These are phyloP conservation scores for Mycena haematopus DNA, from an alignment of 768 basidiomycete genomes.

Conservation along the genomic window DNA sequence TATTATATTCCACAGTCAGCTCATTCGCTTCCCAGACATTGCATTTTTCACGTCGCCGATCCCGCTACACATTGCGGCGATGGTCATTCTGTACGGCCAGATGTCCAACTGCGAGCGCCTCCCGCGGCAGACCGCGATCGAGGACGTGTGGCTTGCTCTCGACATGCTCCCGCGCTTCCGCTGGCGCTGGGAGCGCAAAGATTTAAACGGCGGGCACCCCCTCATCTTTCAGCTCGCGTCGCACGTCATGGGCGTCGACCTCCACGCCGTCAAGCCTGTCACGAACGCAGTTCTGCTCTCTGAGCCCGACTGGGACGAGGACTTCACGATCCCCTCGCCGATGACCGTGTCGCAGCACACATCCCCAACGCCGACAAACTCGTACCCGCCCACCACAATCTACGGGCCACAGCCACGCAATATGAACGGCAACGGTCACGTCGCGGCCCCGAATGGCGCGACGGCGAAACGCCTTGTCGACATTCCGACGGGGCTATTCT, in stretches of 20 bases:
- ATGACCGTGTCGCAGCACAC: conserved; percentile 46
- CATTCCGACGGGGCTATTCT: conserved; percentile 73
- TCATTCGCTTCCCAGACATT: conserved; percentile 85
- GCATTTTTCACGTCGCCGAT: conserved; percentile 91
- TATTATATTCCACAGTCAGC: conserved; percentile 82
- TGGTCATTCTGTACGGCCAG: conserved; percentile 89
- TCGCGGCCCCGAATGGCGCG: conserved; percentile 23
- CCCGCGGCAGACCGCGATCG: conserved; percentile 67
- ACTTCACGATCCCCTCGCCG: conserved; percentile 40
- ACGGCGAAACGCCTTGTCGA: conserved; percentile 61
- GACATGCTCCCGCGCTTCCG: conserved; percentile 89
- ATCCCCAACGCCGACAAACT: conserved; percentile 45
- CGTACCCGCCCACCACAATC: conserved; percentile 29
- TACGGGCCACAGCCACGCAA: conserved; percentile 48
- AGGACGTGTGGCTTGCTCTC: conserved; percentile 87
- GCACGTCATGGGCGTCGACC: conserved; percentile 75
- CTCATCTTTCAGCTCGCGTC: conserved; percentile 84
- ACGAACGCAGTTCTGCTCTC: conserved; percentile 52
- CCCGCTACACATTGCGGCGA: conserved; percentile 87
- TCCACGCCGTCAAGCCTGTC: conserved; percentile 62
- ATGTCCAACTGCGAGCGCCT: conserved; percentile 80
- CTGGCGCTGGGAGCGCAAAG: conserved; percentile 92
- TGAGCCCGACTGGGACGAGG: conserved; percentile 64
- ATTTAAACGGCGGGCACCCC: conserved; percentile 81
- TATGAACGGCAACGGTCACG: conserved; percentile 38